Percentiles rank a stretch among this genome's conserved stretches.
These are phyloP conservation scores for Malus sylvestris DNA, from an alignment of 306 rosid genomes.

Conservation along the genomic window DNA sequence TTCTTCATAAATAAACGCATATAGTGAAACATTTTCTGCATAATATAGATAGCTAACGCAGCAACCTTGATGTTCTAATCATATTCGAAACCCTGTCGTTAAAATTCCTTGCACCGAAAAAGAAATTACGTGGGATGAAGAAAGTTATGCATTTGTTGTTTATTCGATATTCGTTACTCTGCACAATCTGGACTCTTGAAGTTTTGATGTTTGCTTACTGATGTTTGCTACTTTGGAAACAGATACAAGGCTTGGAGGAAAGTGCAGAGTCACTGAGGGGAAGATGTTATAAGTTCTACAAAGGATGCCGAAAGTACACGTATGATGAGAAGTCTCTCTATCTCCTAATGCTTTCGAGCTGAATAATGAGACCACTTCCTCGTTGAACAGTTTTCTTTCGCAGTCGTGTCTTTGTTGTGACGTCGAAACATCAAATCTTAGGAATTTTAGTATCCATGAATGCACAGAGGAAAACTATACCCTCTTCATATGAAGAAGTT, in stretches of 20 bases:
- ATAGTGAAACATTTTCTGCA: neutral
- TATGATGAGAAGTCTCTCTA: conserved; percentile 11
- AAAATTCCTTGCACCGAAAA: neutral
- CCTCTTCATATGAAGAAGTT: neutral
- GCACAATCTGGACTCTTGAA: neutral
- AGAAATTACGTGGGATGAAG: neutral
- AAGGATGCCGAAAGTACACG: conserved; percentile 97
- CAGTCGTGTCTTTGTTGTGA: neutral
- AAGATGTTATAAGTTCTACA: conserved; percentile 77
- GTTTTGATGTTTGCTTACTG: neutral
- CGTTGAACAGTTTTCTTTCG: neutral
- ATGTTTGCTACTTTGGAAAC: conserved; percentile 31
- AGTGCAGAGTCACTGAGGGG: conserved; percentile 88
- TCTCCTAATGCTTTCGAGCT: neutral
- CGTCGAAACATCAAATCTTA: neutral
- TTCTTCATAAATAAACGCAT: neutral
- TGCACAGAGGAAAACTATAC: neutral
- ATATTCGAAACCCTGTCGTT: neutral
- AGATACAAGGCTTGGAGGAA: conserved; percentile 95
- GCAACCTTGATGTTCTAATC: neutral
- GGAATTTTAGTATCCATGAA: neutral
- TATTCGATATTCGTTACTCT: neutral
- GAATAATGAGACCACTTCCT: neutral
- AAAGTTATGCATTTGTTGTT: neutral
- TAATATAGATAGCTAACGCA: neutral